Percentiles rank a stretch among this genome's conserved stretches.
Evolutionary conservation across 2,329 filamentous ascomycete genomes (phyloP).

Genomic region (Beauveria asiatica): DNA sequence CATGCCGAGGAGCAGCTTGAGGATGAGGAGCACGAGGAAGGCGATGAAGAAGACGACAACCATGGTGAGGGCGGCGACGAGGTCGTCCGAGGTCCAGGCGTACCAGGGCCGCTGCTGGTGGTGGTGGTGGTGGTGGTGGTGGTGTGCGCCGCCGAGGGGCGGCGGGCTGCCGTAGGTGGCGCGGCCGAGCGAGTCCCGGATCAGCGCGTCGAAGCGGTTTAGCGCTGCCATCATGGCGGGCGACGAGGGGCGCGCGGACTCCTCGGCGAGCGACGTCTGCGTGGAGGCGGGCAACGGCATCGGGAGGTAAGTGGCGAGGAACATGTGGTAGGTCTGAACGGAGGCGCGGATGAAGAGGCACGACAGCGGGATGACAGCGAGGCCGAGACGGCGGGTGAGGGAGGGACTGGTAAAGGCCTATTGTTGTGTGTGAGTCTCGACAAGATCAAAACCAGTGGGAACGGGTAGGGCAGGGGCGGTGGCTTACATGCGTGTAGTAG

Average conservation of each 20-base stretch:
- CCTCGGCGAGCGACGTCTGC: conserved; percentile 56
- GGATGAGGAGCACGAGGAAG: conserved; percentile 75
- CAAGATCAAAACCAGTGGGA: neutral
- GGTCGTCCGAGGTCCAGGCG: conserved; percentile 59
- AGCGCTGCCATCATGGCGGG: conserved; percentile 70
- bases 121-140: conserved; percentile 23
- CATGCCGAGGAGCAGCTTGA: conserved; percentile 87
- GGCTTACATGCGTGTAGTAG: conserved; percentile 82
- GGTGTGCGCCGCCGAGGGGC: conserved; percentile 20
- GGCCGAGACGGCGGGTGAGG: conserved; percentile 76
- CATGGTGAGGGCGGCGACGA: conserved; percentile 73
- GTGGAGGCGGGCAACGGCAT: conserved; percentile 59
- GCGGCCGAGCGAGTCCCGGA: conserved; percentile 68
- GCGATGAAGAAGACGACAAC: conserved; percentile 74
- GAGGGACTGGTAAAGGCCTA: conserved; percentile 86
- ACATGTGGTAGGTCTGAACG: conserved; percentile 97
- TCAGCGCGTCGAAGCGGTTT: conserved; percentile 65
- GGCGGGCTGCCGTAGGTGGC: conserved; percentile 55
- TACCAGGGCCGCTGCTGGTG: conserved; percentile 36
- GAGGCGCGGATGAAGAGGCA: conserved; percentile 93
- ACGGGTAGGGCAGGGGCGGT: neutral
- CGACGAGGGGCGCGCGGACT: conserved; percentile 55
- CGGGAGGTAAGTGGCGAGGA: conserved; percentile 78
- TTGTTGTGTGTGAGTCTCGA: conserved; percentile 13
- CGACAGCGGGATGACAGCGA: conserved; percentile 85